phyloP scores from a whole-genome alignment of 352 stramenopile species.

The Phytophthora citrophthora region DNA sequence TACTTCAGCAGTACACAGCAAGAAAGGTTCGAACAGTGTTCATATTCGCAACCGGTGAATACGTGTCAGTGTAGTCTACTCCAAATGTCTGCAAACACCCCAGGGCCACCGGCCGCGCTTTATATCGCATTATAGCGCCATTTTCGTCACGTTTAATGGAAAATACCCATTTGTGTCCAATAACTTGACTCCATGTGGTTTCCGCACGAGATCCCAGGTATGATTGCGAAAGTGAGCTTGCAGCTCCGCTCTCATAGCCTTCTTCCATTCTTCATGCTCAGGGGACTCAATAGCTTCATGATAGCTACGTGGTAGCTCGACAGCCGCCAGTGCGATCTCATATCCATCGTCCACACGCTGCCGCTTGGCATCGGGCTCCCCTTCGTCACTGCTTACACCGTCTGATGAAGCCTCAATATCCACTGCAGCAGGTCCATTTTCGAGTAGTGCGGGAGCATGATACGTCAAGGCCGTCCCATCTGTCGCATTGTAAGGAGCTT shows the following conservation, averaged over 20 bases:
- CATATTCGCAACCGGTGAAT: constrained; percentile 33
- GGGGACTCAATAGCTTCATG: constrained; percentile 16
- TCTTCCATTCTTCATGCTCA: constrained; percentile 13
- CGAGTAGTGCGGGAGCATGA: too few species aligned
- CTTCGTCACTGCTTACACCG: too few species aligned
- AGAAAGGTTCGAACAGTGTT: constrained; percentile 33
- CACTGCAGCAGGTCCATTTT: too few species aligned
- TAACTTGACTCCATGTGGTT: constrained; percentile 1
- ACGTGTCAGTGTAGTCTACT: constrained; percentile 34
- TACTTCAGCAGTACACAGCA: not conserved
- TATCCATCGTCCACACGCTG: constrained; percentile 4
- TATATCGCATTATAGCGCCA: constrained; percentile 26
- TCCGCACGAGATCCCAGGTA: constrained; percentile 19
- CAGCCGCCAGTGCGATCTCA: constrained; percentile 1
- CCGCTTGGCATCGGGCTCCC: constrained; percentile 3
- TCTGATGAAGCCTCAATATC: not conserved
- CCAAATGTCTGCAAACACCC: constrained; percentile 25
- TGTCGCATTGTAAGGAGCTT: too few species aligned
- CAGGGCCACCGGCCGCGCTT: constrained; percentile 20
- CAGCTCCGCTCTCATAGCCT: not conserved
- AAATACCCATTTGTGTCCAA: constrained; percentile 23
- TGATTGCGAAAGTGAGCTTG: constrained; percentile 12
- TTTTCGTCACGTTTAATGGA: constrained; percentile 21
- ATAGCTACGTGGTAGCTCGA: constrained; percentile 15
- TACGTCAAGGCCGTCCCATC: too few species aligned